Percentiles rank a stretch among this genome's conserved stretches.
These are phyloP conservation scores for Lepidium aucheri DNA, from an alignment of 345 rosid genomes.

Conservation along the genomic window DNA sequence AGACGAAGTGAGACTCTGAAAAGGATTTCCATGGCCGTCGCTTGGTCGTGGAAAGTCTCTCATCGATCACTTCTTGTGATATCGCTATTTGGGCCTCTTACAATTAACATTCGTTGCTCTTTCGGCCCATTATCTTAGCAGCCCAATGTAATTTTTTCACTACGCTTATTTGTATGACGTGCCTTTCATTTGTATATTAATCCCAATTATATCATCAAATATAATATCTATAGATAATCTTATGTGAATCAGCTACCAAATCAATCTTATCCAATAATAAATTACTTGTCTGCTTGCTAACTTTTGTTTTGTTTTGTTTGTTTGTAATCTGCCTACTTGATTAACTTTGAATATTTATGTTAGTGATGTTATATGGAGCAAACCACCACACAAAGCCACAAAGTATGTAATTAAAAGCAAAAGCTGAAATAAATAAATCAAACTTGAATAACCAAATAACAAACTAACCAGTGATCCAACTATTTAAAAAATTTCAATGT, in stretches of 20 bases:
- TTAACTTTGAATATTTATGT: neutral
- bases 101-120: neutral
- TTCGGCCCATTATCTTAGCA: neutral
- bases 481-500: neutral
- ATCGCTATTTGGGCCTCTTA: constrained; percentile 1
- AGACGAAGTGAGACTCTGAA: constrained; percentile 49
- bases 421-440: neutral
- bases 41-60: neutral
- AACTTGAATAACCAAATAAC: neutral
- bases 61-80: constrained; percentile 3
- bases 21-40: constrained; percentile 43
- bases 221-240: too few relatives aligned
- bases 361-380: neutral
- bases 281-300: neutral
- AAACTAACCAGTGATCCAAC: neutral
- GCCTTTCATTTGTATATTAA: too few relatives aligned
- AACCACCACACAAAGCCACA: neutral
- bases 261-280: too few relatives aligned
- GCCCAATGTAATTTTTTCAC: constrained; percentile 7
- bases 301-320: neutral
- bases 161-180: too few relatives aligned
- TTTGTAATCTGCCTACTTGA: neutral
- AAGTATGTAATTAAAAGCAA: neutral
- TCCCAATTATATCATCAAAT: too few relatives aligned
- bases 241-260: too few relatives aligned